Evolutionary conservation across 345 rosid genomes (phyloP), one percentile per base, ranked within the genome.

Genomic region (Corchorus olitorius): DNA sequence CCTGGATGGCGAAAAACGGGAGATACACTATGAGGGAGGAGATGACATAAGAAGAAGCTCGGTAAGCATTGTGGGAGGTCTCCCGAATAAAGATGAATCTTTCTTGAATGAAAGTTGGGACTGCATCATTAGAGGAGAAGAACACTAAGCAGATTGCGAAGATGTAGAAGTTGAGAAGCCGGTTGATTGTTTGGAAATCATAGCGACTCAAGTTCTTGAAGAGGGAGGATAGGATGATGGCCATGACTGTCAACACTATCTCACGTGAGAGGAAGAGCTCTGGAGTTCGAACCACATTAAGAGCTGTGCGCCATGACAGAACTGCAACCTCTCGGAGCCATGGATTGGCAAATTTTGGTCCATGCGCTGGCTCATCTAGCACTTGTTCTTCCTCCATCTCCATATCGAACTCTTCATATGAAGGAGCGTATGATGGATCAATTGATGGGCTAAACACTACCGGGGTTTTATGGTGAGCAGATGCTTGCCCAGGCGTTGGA

Each of bases 61-160:
- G 87, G 74, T 90, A 90, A 0, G 94, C 86, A 1, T 90, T 91
- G 81, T 89, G 90, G 74, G 94, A 83, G 0, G 90, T 91, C 75
- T 91, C 92, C 58, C 88, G 74, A 37, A 89, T 89, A 89, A 89
- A 89, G 85, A 90, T 89, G 87, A 86, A 90, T 19, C 91, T 76
- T 76, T 89, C 92, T 60, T 90, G 92, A 77, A 91, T 89, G 84
- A 89, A 91, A 20, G 88, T 87, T 3, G 92, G 91, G 77, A 91
- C 94, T 0, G 86, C 92, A 6, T 91, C 94, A 13, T 91, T 91
- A 6, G 92, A 91, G 61, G 94, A 89, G 82, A 89, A 91, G 85
- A 89, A 91, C 53, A 89, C 76, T 2, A 89, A 77, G 72, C 92
- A 91, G 35, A 89, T 84, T 2, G 89, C 66, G 33, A 91, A 91